These are phyloP conservation scores for Xylaria sp. DNA, from an alignment of 2,329 filamentous ascomycete species.

Conservation along the genomic window DNA sequence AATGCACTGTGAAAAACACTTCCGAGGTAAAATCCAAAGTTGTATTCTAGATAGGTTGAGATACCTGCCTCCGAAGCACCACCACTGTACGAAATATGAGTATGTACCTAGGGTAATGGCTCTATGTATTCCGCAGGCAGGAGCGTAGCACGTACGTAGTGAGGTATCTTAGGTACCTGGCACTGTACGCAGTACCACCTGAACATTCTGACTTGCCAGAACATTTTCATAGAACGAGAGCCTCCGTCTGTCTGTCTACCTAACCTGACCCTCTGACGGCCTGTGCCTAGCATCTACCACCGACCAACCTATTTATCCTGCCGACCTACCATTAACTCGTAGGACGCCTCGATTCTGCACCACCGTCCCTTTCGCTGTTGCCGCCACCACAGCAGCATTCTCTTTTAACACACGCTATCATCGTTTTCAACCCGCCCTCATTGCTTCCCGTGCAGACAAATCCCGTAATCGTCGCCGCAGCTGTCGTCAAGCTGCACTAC, in stretches of 20 bases:
- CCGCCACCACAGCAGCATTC: slow-evolving; percentile 7
- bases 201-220: background rate
- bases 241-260: background rate
- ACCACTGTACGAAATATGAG: no score
- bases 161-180: no score
- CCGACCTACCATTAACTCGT: background rate
- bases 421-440: slow-evolving; percentile 7
- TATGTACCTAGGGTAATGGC: no score
- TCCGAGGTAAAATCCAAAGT: background rate
- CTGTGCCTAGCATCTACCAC: background rate
- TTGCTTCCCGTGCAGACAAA: background rate
- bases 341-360: slow-evolving; percentile 14
- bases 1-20: background rate
- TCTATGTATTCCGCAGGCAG: no score
- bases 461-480: slow-evolving; percentile 16
- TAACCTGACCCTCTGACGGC: slow-evolving; percentile 6
- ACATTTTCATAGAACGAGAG: background rate
- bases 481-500: slow-evolving; percentile 22
- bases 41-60: background rate
- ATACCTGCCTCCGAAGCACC: no score
- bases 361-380: slow-evolving; percentile 2
- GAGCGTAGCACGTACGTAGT: no score
- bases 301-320: background rate
- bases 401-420: slow-evolving; percentile 8
- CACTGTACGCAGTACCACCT: background rate